Conservation (phyloP, 805 yeast genomes). For the Nakazawaea molendinolei region DNA sequence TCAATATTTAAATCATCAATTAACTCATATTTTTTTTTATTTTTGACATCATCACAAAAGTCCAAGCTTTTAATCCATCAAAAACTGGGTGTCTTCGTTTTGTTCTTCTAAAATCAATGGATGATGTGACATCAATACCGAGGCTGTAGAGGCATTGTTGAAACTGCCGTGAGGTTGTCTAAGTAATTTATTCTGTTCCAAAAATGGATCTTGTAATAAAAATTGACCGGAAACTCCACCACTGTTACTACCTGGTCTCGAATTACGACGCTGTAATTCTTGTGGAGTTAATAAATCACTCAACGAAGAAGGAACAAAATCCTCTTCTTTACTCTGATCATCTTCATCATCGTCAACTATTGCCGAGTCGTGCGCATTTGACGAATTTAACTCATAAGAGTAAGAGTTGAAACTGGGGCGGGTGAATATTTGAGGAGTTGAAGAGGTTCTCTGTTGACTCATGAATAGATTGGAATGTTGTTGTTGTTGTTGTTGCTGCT, state of each 20-base stretch:
- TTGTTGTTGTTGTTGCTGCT: conserved; percentile 10
- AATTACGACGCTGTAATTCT: conserved; percentile 61
- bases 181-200: background rate
- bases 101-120: conserved; percentile 8
- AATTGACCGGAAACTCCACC: conserved; percentile 6
- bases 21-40: too few relatives aligned
- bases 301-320: conserved; percentile 74
- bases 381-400: conserved; percentile 7
- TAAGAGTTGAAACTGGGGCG: background rate
- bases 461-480: too few relatives aligned
- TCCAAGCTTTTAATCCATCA: conserved; percentile 8
- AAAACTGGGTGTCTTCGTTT: conserved; percentile 9
- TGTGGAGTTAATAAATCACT: conserved; percentile 80
- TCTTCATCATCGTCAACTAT: conserved; percentile 30
- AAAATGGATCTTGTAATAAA: conserved; percentile 1
- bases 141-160: too few relatives aligned
- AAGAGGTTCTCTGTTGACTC: conserved; percentile 7
- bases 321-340: conserved; percentile 51
- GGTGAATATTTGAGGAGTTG: conserved; percentile 5
- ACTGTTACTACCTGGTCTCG: conserved; percentile 35
- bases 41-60: too few relatives aligned
- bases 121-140: conserved; percentile 1
- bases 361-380: conserved; percentile 4
- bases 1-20: too few relatives aligned
- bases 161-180: background rate